Percentiles rank a stretch among this genome's conserved stretches.
Evolutionary conservation across 768 basidiomycete genomes (phyloP).

Genomic region (Phanerodontia chrysosporium): DNA sequence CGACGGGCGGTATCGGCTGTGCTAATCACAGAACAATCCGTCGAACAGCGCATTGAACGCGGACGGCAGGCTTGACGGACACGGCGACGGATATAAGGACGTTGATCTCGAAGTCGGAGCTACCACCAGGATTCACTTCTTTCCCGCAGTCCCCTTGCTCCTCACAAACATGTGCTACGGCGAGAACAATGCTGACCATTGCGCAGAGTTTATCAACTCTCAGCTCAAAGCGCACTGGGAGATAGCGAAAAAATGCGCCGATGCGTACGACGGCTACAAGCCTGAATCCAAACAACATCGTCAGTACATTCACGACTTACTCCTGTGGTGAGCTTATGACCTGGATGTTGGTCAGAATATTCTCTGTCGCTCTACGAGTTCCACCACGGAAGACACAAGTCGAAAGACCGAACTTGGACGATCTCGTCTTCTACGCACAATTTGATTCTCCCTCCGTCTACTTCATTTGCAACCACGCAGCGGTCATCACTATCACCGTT

Average conservation of each 20-base stretch:
- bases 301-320: background rate
- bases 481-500: constrained; percentile 20
- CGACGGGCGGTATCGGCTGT: too few relatives aligned
- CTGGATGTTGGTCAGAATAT: constrained; percentile 5
- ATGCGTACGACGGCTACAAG: constrained; percentile 8
- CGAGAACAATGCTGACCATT: constrained; percentile 17
- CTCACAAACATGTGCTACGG: constrained; percentile 16
- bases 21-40: too few relatives aligned
- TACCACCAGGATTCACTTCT: too few relatives aligned
- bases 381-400: constrained; percentile 12
- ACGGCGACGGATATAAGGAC: too few relatives aligned
- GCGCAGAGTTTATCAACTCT: constrained; percentile 16
- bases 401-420: constrained; percentile 1
- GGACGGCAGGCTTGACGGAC: too few relatives aligned
- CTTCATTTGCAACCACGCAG: constrained; percentile 30
- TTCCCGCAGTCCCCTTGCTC: background rate
- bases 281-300: constrained; percentile 12
- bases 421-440: constrained; percentile 14
- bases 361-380: constrained; percentile 13
- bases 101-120: too few relatives aligned
- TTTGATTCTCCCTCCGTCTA: constrained; percentile 20
- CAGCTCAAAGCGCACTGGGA: constrained; percentile 17
- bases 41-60: too few relatives aligned
- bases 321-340: background rate
- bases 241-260: constrained; percentile 13